phyloP scores from a whole-genome alignment of 2,329 filamentous ascomycete species.

The Fonsecaea nubica region DNA sequence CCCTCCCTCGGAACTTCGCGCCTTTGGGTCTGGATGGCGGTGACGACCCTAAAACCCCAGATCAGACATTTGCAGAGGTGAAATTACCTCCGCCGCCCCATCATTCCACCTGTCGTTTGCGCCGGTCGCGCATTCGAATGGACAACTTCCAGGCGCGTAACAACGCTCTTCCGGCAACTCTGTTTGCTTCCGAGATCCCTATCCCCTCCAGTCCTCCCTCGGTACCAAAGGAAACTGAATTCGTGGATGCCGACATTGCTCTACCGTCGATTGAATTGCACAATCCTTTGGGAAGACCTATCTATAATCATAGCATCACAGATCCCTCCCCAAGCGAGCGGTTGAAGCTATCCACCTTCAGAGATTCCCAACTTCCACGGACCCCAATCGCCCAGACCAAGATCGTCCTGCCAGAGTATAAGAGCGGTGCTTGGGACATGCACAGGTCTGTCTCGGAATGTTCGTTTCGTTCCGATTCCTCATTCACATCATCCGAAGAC shows the following conservation, averaged over 20 bases:
- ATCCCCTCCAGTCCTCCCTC: slow-evolving; percentile 47
- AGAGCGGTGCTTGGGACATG: slow-evolving; percentile 47
- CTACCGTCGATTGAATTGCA: slow-evolving; percentile 41
- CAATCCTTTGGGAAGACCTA: slow-evolving; percentile 18
- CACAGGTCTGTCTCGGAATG: slow-evolving; percentile 64
- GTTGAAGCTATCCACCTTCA: slow-evolving; percentile 48
- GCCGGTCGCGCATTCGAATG: slow-evolving; percentile 49
- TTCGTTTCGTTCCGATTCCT: slow-evolving; percentile 68
- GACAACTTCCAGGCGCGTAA: slow-evolving; percentile 46
- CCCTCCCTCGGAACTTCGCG: slow-evolving; percentile 56
- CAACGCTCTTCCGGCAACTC: slow-evolving; percentile 41
- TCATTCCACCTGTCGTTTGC: slow-evolving; percentile 51
- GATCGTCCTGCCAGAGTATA: slow-evolving; percentile 45
- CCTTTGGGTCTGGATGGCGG: slow-evolving; percentile 46
- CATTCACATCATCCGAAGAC: slow-evolving; percentile 62
- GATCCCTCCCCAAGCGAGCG: slow-evolving; percentile 45
- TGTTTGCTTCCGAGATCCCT: slow-evolving; percentile 47
- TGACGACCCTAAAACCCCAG: slow-evolving; percentile 52
- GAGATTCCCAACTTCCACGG: slow-evolving; percentile 48
- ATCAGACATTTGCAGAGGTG: slow-evolving; percentile 48
- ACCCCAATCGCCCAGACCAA: slow-evolving; percentile 56
- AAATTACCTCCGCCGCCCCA: slow-evolving; percentile 54
- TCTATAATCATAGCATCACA: slow-evolving; percentile 29
- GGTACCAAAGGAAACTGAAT: slow-evolving; percentile 20
- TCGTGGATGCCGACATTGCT: slow-evolving; percentile 41